Evolutionary conservation across 2,329 filamentous ascomycete species (phyloP).

Genomic region (Penicillium sp.): DNA sequence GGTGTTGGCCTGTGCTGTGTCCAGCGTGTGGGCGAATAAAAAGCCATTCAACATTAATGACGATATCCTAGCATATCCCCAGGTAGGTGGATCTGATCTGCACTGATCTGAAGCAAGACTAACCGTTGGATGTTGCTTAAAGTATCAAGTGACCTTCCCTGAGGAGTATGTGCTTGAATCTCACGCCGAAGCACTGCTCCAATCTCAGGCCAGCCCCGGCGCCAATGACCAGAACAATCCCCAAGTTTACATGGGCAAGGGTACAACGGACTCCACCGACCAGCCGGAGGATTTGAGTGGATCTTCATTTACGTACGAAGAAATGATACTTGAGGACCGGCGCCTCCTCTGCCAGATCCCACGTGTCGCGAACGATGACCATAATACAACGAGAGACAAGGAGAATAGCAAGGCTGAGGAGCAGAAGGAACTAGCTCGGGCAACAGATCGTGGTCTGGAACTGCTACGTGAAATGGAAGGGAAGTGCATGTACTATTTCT

Average conservation of each 20-base stretch:
- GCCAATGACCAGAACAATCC: conserved; percentile 20
- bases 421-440: conserved; percentile 74
- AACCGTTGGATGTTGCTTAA: background rate
- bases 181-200: conserved; percentile 62
- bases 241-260: conserved; percentile 28
- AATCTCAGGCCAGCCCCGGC: conserved; percentile 21
- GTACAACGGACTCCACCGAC: conserved; percentile 57
- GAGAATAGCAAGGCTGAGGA: conserved; percentile 62
- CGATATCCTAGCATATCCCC: conserved; percentile 81
- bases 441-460: conserved; percentile 75
- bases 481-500: conserved; percentile 77
- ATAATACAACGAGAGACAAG: conserved; percentile 64
- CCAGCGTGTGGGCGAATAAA: conserved; percentile 50
- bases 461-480: conserved; percentile 74
- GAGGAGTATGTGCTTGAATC: conserved; percentile 68
- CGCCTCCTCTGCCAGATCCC: conserved; percentile 85
- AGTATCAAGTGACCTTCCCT: conserved; percentile 80
- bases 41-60: conserved; percentile 80
- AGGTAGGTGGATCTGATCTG: conserved; percentile 54
- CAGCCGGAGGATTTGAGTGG: conserved; percentile 27
- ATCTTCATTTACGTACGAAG: conserved; percentile 58
- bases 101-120: background rate
- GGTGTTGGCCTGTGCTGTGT: conserved; percentile 31
- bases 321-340: conserved; percentile 67
- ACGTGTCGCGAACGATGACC: conserved; percentile 60